Evolutionary conservation across 192 early-diverging fungal genomes (phyloP).

Genomic region (Linnemannia zychae): DNA sequence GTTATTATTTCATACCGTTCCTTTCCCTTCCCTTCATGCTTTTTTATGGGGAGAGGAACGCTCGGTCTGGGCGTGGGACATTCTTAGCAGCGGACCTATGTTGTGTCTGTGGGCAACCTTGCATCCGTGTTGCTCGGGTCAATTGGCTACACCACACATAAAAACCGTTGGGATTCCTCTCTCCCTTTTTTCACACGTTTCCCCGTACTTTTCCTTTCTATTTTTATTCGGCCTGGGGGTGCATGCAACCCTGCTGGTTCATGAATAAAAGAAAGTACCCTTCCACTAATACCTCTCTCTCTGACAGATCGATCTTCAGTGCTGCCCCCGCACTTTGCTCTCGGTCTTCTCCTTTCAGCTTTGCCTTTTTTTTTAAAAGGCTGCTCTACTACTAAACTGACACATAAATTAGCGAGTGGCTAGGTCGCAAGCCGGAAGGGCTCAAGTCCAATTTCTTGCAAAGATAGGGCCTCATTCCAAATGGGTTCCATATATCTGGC

Average conservation of each 20-base stretch:
- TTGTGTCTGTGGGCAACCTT: background rate
- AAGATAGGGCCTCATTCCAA: background rate
- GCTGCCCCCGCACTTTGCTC: too few species aligned
- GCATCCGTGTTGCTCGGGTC: background rate
- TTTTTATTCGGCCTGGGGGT: background rate
- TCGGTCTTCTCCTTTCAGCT: background rate
- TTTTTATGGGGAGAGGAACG: background rate
- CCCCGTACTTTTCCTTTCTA: background rate
- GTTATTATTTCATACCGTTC: background rate
- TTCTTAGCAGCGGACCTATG: background rate
- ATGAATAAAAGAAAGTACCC: background rate
- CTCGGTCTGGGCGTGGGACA: background rate
- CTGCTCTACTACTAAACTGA: too few species aligned
- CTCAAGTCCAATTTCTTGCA: background rate
- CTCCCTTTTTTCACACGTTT: constrained; percentile 1
- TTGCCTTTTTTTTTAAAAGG: background rate
- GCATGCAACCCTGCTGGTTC: background rate
- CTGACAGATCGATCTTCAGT: background rate
- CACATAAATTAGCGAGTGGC: background rate
- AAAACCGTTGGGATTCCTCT: background rate
- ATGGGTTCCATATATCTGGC: background rate
- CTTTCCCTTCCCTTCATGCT: background rate
- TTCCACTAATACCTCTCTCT: background rate
- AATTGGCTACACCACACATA: background rate
- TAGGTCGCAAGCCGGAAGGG: background rate